Conservation (phyloP, 2,329 filamentous ascomycete genomes). For the Trichoderma lentiforme region DNA sequence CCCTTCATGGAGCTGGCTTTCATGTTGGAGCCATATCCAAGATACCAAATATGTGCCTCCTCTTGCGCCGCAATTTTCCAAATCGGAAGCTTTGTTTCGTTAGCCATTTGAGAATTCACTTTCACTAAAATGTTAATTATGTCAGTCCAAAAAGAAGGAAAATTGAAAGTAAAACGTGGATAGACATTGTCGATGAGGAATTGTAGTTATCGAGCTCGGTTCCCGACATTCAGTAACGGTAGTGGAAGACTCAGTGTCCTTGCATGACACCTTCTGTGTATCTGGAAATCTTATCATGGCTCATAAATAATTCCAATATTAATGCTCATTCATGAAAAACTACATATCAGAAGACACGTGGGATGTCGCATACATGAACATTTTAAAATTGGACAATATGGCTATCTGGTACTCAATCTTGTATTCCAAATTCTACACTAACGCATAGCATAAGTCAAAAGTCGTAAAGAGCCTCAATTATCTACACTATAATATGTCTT, state of each 20-base stretch:
- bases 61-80: not conserved
- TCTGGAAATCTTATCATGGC: fast-evolving
- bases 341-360: not conserved
- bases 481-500: not conserved
- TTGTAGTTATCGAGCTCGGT: not conserved
- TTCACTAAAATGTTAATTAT: not conserved
- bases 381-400: not conserved
- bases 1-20: conserved; percentile 11
- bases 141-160: not conserved
- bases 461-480: not conserved
- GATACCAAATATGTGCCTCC: conserved; percentile 4
- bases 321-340: not conserved
- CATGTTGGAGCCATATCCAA: conserved; percentile 19
- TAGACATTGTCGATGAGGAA: not conserved
- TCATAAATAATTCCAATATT: not conserved
- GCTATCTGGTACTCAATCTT: not conserved
- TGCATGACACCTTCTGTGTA: not conserved
- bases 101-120: not conserved
- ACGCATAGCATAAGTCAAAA: not conserved
- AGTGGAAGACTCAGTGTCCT: not conserved
- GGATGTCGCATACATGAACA: not conserved
- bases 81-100: not conserved
- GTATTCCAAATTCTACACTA: not conserved
- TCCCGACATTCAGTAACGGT: not conserved
- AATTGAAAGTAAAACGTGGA: not conserved